Percentiles rank a stretch among this genome's conserved stretches.
These are phyloP conservation scores for Mortierella sp. DNA, from an alignment of 371 early-diverging fungal species.

Conservation along the genomic window DNA sequence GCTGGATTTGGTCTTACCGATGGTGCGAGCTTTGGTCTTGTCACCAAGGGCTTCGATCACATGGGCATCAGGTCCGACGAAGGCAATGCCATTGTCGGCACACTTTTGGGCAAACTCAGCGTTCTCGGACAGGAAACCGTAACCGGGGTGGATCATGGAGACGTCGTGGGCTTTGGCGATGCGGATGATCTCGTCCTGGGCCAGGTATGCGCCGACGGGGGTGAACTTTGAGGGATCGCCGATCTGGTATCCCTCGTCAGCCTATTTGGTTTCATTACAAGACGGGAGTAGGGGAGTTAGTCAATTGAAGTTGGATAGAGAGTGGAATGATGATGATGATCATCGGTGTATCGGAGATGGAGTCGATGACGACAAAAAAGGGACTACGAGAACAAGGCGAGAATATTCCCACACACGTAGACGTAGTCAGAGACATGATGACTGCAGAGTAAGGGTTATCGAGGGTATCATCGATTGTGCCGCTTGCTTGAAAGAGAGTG, in stretches of 20 bases:
- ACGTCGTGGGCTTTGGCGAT: constrained; percentile 87
- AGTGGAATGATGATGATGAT: not conserved
- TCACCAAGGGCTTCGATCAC: constrained; percentile 94
- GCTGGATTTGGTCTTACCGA: constrained; percentile 65
- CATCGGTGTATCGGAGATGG: not conserved
- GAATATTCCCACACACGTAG: constrained; percentile 3
- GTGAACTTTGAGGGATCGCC: constrained; percentile 84
- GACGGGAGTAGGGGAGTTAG: constrained; percentile 1
- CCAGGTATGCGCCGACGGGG: constrained; percentile 95
- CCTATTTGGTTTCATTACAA: constrained; percentile 60
- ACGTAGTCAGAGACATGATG: not conserved
- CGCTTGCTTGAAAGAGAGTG: not conserved
- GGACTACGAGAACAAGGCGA: not conserved
- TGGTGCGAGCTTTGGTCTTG: constrained; percentile 93
- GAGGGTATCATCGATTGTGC: not conserved
- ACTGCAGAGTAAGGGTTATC: not conserved
- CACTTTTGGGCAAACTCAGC: constrained; percentile 91
- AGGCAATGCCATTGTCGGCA: constrained; percentile 91
- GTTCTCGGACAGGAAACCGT: constrained; percentile 95
- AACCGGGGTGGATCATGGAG: constrained; percentile 90
- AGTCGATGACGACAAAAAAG: not conserved
- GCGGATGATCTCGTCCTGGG: constrained; percentile 91
- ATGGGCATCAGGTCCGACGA: constrained; percentile 89
- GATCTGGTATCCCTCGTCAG: constrained; percentile 95
- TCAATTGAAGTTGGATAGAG: not conserved